Percentiles rank a stretch among this genome's conserved stretches.
Conservation (phyloP, 2,329 filamentous ascomycete genomes). For the Aspergillus jensenii region DNA sequence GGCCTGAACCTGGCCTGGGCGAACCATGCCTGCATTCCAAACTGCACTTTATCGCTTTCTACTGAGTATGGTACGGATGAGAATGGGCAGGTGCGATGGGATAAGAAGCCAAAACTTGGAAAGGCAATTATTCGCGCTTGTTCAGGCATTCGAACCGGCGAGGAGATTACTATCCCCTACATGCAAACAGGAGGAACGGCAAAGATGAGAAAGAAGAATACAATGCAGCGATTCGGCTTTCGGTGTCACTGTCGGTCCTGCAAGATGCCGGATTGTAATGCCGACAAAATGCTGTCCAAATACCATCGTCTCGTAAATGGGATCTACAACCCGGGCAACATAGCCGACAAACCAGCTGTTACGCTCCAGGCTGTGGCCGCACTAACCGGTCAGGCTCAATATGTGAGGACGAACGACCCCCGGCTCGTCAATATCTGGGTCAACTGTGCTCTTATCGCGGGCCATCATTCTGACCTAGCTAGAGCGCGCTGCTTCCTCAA, state of each 20-base stretch:
- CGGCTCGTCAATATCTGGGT: slow-evolving; percentile 18
- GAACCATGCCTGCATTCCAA: slow-evolving; percentile 29
- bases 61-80: slow-evolving; percentile 2
- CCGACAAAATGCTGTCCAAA: slow-evolving; percentile 16
- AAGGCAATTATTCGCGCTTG: slow-evolving; percentile 17
- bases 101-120: neutral
- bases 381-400: slow-evolving; percentile 5
- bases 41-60: slow-evolving; percentile 16
- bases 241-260: slow-evolving; percentile 27
- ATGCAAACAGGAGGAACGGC: slow-evolving; percentile 2
- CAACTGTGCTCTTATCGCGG: slow-evolving; percentile 24
- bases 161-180: slow-evolving; percentile 29
- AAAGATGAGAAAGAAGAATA: slow-evolving; percentile 12
- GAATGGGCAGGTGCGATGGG: neutral
- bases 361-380: slow-evolving; percentile 14
- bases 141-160: slow-evolving; percentile 20
- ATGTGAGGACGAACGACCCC: slow-evolving; percentile 11
- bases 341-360: slow-evolving; percentile 15
- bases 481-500: slow-evolving; percentile 21
- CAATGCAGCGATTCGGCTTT: slow-evolving; percentile 20
- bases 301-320: slow-evolving; percentile 7
- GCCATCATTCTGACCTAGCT: slow-evolving; percentile 24
- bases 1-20: slow-evolving; percentile 18
- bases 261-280: neutral
- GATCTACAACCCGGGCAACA: neutral